These are phyloP conservation scores for Scalesia atractyloides DNA, from an alignment of 129 eudicot species.

Conservation along the genomic window DNA sequence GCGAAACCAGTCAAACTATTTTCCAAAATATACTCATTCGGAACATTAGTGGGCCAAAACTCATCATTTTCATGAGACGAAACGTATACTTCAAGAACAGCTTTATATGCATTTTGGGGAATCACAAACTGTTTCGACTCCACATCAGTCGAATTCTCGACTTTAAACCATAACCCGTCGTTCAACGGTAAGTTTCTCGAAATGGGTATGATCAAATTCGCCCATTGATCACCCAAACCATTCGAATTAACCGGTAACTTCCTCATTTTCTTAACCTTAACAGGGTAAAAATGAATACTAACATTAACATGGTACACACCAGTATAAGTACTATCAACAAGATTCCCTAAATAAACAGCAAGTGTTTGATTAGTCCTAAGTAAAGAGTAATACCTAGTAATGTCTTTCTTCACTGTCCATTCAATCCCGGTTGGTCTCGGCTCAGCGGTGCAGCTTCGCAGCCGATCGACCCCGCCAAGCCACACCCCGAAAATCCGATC, in stretches of 20 bases:
- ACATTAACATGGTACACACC: slow-evolving; percentile 83
- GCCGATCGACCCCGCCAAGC: slow-evolving; percentile 82
- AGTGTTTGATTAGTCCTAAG: slow-evolving; percentile 61
- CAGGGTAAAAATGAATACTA: slow-evolving; percentile 60
- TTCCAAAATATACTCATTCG: slow-evolving; percentile 55
- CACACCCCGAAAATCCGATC: slow-evolving; percentile 86
- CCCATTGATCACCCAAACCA: slow-evolving; percentile 30
- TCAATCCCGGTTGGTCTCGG: slow-evolving; percentile 63
- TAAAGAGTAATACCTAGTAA: slow-evolving; percentile 67
- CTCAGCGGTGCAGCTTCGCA: slow-evolving; percentile 90
- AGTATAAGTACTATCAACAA: slow-evolving; percentile 64
- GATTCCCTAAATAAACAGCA: slow-evolving; percentile 70
- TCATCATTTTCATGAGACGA: slow-evolving; percentile 89
- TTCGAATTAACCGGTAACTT: neutral
- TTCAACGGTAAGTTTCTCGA: slow-evolving; percentile 58
- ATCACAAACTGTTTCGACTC: slow-evolving; percentile 47
- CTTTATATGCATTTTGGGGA: slow-evolving; percentile 65
- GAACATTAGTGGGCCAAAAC: slow-evolving; percentile 67
- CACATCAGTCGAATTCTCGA: slow-evolving; percentile 51
- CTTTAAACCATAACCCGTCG: slow-evolving; percentile 85
- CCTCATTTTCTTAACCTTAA: slow-evolving; percentile 17
- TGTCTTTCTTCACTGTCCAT: slow-evolving; percentile 73
- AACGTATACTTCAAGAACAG: slow-evolving; percentile 81
- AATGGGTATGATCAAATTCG: slow-evolving; percentile 82
- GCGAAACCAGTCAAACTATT: slow-evolving; percentile 55